Evolutionary conservation across 75 land plant species (phyloP).

Genomic region (Isoetes taiwanensis): DNA sequence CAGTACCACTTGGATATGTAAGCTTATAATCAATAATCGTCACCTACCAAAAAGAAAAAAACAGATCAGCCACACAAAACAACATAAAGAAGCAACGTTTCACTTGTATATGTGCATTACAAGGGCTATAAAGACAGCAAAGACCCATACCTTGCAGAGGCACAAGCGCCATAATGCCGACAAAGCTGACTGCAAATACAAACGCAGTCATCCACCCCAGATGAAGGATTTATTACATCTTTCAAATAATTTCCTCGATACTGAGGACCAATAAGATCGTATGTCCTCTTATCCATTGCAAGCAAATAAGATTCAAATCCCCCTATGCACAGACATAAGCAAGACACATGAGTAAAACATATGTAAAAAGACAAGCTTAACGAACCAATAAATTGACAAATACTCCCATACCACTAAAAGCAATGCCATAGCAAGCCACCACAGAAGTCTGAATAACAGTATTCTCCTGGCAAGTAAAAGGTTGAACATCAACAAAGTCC

Average conservation of each 20-base stretch:
- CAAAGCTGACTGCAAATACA: slow-evolving; percentile 53
- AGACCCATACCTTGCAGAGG: slow-evolving; percentile 69
- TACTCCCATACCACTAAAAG: slow-evolving; percentile 44
- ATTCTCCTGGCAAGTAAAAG: slow-evolving; percentile 76
- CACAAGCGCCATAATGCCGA: slow-evolving; percentile 66
- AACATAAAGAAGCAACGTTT: too few relatives aligned
- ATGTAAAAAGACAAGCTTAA: background rate
- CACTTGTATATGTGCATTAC: too few relatives aligned
- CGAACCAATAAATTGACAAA: background rate
- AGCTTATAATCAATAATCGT: slow-evolving; percentile 80
- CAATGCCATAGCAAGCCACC: slow-evolving; percentile 62
- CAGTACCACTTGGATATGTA: slow-evolving; percentile 87
- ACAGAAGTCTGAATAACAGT: slow-evolving; percentile 80
- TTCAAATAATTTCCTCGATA: slow-evolving; percentile 43
- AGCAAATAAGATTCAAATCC: slow-evolving; percentile 86
- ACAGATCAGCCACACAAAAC: too few relatives aligned
- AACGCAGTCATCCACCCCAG: slow-evolving; percentile 85
- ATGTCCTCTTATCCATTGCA: slow-evolving; percentile 56
- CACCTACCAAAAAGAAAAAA: slow-evolving; percentile 39
- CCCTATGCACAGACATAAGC: slow-evolving; percentile 48
- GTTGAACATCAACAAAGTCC: slow-evolving; percentile 32
- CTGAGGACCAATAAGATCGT: slow-evolving; percentile 32
- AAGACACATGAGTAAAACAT: too few relatives aligned
- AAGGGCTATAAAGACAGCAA: background rate
- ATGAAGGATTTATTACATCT: slow-evolving; percentile 47